Percentiles rank a stretch among this genome's conserved stretches.
phyloP scores from a whole-genome alignment of 108 stramenopile genomes.

The Nitzschia putrida region DNA sequence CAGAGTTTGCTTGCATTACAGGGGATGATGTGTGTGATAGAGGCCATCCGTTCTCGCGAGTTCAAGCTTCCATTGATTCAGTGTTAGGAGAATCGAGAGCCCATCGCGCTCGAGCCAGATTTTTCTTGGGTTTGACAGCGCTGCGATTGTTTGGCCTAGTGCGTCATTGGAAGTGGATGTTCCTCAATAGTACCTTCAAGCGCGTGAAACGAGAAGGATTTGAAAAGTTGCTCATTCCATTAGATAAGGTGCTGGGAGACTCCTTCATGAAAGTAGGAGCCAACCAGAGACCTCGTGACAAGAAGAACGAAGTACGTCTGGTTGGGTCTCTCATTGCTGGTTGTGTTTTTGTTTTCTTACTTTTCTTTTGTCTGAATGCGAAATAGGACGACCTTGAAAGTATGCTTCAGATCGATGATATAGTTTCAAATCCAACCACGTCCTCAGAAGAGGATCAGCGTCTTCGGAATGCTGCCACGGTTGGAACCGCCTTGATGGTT shows the following conservation, averaged over 20 bases:
- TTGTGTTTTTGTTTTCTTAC: not conserved
- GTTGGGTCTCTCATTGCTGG: not conserved
- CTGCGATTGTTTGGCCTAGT: slow-evolving; percentile 80
- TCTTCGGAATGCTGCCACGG: slow-evolving; percentile 75
- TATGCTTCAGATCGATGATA: not conserved
- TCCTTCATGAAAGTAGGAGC: slow-evolving; percentile 1
- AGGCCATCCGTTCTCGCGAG: slow-evolving; percentile 17
- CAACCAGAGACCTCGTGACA: slow-evolving; percentile 6
- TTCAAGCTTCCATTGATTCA: slow-evolving; percentile 30
- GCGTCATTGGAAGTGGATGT: slow-evolving; percentile 82
- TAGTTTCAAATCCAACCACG: not conserved
- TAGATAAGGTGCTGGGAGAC: slow-evolving; percentile 29
- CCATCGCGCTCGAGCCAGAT: slow-evolving; percentile 44
- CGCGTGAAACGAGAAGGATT: slow-evolving; percentile 30
- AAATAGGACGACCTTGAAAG: slow-evolving; percentile 23
- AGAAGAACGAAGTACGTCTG: slow-evolving; percentile 19
- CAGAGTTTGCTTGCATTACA: slow-evolving; percentile 67
- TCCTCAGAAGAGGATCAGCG: slow-evolving; percentile 51
- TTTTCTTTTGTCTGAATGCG: not conserved
- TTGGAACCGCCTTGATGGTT: slow-evolving; percentile 79
- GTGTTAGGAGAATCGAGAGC: slow-evolving; percentile 18
- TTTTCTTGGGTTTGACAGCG: slow-evolving; percentile 43
- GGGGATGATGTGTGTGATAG: slow-evolving; percentile 31
- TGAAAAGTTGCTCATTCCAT: slow-evolving; percentile 39
- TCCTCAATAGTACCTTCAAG: slow-evolving; percentile 63